These are phyloP conservation scores for Toxicodendron radicans DNA, from an alignment of 345 rosid species.

Conservation along the genomic window DNA sequence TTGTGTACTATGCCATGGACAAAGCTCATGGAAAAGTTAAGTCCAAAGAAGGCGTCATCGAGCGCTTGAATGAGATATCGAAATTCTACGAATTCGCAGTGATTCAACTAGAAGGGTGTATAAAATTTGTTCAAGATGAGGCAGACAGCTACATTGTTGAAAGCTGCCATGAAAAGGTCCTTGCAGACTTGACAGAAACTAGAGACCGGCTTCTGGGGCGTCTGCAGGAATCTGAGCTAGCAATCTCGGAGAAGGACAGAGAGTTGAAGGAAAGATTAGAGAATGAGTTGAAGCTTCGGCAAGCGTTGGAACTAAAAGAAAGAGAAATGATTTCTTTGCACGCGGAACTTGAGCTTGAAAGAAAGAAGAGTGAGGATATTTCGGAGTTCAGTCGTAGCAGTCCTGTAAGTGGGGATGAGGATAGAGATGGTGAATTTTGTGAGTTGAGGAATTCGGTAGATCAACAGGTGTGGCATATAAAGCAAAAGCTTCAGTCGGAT, in stretches of 20 bases:
- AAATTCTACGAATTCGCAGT: constrained; percentile 81
- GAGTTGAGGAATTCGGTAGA: constrained; percentile 71
- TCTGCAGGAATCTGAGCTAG: constrained; percentile 57
- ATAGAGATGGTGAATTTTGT: constrained; percentile 48
- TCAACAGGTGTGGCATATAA: constrained; percentile 66
- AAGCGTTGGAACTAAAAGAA: constrained; percentile 55
- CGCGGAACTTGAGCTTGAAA: constrained; percentile 40
- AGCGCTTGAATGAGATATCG: constrained; percentile 70
- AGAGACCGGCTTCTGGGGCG: constrained; percentile 74
- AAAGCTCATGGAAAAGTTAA: constrained; percentile 72
- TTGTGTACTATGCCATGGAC: constrained; percentile 73
- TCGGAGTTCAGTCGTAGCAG: constrained; percentile 25
- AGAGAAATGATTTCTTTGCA: constrained; percentile 56
- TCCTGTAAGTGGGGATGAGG: constrained; percentile 29
- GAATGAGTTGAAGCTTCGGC: constrained; percentile 53
- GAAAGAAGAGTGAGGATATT: constrained; percentile 29
- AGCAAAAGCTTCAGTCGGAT: constrained; percentile 62
- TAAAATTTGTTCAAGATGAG: constrained; percentile 73
- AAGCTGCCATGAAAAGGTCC: constrained; percentile 53
- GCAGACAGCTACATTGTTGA: constrained; percentile 46
- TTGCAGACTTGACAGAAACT: constrained; percentile 59
- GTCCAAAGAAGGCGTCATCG: constrained; percentile 57
- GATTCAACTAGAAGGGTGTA: constrained; percentile 73
- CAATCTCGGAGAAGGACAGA: constrained; percentile 66
- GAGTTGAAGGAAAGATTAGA: constrained; percentile 53